Percentiles rank a stretch among this genome's conserved stretches.
These are phyloP conservation scores for Trichoderma endophyticum DNA, from an alignment of 2,329 filamentous ascomycete species.

Conservation along the genomic window DNA sequence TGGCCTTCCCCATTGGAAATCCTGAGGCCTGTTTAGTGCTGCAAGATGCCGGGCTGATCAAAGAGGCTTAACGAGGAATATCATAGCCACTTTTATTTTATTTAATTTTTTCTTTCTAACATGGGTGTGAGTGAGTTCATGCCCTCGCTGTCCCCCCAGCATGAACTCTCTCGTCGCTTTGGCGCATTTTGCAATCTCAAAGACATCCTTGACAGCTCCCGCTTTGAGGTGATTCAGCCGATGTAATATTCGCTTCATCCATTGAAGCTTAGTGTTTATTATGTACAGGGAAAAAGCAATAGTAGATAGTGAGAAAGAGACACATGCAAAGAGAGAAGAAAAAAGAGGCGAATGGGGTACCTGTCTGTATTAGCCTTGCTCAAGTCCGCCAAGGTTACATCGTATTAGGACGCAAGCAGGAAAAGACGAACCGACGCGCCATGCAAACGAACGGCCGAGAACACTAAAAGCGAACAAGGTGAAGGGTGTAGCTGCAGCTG, in stretches of 20 bases:
- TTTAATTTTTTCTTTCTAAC: background rate
- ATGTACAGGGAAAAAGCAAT: background rate
- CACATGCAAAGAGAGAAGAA: background rate
- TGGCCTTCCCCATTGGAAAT: conserved; percentile 5
- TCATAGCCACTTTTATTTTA: background rate
- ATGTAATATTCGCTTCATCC: background rate
- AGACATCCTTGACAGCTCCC: background rate
- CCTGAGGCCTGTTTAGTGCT: background rate
- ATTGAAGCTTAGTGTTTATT: background rate
- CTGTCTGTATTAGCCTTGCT: background rate
- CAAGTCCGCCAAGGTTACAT: conserved; percentile 11
- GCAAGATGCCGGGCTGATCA: background rate
- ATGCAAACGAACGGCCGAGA: conserved; percentile 9
- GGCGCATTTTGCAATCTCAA: conserved; percentile 1
- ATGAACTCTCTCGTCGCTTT: background rate
- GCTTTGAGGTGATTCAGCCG: background rate
- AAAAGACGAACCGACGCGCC: background rate
- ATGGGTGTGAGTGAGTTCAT: background rate
- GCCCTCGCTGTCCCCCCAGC: background rate
- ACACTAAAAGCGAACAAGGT: background rate
- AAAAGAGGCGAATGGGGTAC: background rate
- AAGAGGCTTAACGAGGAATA: background rate
- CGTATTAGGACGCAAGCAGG: background rate
- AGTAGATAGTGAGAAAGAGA: background rate
- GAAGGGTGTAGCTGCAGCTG: background rate